These are phyloP conservation scores for Phlegmacium glaucopus DNA, from an alignment of 768 basidiomycete genomes.

Conservation along the genomic window DNA sequence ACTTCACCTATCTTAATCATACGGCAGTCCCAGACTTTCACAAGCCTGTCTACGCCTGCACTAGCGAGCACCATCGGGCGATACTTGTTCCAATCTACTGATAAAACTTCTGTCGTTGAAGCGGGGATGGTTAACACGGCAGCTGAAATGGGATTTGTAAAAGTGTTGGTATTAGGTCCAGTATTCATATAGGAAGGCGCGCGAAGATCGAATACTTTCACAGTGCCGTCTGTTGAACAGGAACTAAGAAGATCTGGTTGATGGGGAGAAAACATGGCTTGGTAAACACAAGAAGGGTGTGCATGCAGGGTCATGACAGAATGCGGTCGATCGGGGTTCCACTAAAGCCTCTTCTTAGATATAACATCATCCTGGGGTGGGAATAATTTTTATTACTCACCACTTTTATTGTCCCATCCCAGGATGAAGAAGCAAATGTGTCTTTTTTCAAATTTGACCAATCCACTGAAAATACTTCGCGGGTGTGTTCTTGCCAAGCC, in stretches of 20 bases:
- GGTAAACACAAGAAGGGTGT: conserved; percentile 83
- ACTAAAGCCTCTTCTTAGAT: conserved; percentile 45
- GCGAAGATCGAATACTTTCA: conserved; percentile 81
- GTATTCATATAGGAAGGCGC: conserved; percentile 54
- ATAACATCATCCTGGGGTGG: neutral
- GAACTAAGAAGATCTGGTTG: conserved; percentile 78
- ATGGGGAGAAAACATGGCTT: conserved; percentile 91
- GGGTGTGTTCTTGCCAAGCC: conserved; percentile 91
- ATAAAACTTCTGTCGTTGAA: conserved; percentile 72
- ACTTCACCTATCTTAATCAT: conserved; percentile 64
- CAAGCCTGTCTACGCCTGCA: conserved; percentile 72
- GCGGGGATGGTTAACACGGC: conserved; percentile 77
- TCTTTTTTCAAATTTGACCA: conserved; percentile 96
- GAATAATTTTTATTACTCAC: conserved; percentile 41
- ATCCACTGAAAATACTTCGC: conserved; percentile 91
- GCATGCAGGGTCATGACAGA: conserved; percentile 83
- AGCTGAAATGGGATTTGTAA: conserved; percentile 65
- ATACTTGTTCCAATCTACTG: conserved; percentile 94
- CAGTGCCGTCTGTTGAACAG: conserved; percentile 83
- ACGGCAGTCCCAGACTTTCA: conserved; percentile 84
- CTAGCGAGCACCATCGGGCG: conserved; percentile 73
- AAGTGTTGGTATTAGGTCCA: conserved; percentile 48
- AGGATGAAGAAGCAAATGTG: conserved; percentile 80
- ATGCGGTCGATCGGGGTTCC: conserved; percentile 78
- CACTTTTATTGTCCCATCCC: conserved; percentile 90